These are phyloP conservation scores for Lentinula edodes DNA, from an alignment of 768 basidiomycete genomes.

Conservation along the genomic window DNA sequence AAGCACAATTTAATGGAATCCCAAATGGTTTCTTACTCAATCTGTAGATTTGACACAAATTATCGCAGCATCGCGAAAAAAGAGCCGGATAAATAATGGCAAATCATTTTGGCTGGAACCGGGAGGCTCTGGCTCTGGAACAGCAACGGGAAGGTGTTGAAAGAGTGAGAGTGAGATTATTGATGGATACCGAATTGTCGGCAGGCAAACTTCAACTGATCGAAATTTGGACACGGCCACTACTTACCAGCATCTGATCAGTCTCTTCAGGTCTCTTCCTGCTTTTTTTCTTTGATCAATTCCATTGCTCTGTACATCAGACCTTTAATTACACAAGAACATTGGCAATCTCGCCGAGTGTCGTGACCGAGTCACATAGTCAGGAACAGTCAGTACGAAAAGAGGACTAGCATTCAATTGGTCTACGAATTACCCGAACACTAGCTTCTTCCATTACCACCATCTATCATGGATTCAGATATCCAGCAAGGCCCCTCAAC, in stretches of 20 bases:
- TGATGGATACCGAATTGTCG: not conserved
- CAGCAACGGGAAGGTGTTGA: too few relatives aligned
- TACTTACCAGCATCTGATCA: too few relatives aligned
- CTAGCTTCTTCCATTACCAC: slow-evolving; percentile 2
- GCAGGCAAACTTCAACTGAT: not conserved
- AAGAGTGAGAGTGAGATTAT: too few relatives aligned
- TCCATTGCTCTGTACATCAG: not conserved
- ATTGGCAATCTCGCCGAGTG: not conserved
- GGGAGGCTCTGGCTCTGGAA: not conserved
- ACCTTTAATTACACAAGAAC: not conserved
- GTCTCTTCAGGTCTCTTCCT: too few relatives aligned
- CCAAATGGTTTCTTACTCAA: too few relatives aligned
- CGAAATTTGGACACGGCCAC: not conserved
- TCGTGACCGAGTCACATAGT: not conserved
- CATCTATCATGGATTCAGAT: slow-evolving; percentile 7
- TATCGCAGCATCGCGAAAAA: too few relatives aligned
- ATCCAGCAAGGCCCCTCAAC: not conserved
- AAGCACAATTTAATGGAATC: too few relatives aligned
- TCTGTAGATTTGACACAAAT: too few relatives aligned
- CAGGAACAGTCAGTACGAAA: not conserved
- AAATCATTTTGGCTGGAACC: not conserved
- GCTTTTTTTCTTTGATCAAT: too few relatives aligned
- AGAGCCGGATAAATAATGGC: too few relatives aligned
- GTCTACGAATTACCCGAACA: not conserved
- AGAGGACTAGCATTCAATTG: not conserved